phyloP scores from a whole-genome alignment of 1,284 basidiomycete genomes.

The Anthracocystis panici-leucophaei region DNA sequence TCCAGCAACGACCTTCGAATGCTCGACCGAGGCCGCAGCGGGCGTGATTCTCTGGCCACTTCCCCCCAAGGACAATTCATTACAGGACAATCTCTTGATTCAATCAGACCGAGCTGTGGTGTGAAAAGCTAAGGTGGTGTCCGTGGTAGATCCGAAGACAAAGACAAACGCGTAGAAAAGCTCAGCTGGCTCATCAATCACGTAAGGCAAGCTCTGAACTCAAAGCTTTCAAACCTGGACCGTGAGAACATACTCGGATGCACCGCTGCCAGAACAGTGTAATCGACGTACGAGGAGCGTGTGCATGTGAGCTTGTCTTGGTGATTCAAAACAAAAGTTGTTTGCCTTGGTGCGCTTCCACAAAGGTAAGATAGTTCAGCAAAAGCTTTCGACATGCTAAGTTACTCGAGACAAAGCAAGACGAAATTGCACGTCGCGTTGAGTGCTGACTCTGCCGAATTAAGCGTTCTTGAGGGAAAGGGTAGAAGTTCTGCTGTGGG shows the following conservation, averaged over 20 bases:
- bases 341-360: slow-evolving; percentile 1
- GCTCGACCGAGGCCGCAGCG: slow-evolving; percentile 11
- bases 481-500: neutral
- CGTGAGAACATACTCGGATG: neutral
- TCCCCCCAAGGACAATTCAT: slow-evolving; percentile 5
- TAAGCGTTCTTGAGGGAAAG: neutral
- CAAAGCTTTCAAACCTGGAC: neutral
- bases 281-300: neutral
- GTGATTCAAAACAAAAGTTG: neutral
- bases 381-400: neutral
- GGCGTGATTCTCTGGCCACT: neutral
- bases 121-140: neutral
- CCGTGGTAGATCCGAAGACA: no score
- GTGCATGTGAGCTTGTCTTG: neutral
- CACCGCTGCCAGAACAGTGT: neutral
- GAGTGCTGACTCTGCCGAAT: slow-evolving; percentile 5
- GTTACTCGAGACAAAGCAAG: neutral
- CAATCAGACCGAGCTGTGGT: neutral
- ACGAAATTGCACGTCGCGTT: slow-evolving; percentile 7
- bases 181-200: no score
- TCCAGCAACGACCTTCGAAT: slow-evolving; percentile 10
- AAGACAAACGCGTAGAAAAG: neutral
- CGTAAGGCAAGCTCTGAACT: neutral
- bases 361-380: neutral
- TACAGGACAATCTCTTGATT: neutral